Evolutionary conservation across 2,329 filamentous ascomycete genomes (phyloP).

Genomic region (Fusarium pseudocircinatum): DNA sequence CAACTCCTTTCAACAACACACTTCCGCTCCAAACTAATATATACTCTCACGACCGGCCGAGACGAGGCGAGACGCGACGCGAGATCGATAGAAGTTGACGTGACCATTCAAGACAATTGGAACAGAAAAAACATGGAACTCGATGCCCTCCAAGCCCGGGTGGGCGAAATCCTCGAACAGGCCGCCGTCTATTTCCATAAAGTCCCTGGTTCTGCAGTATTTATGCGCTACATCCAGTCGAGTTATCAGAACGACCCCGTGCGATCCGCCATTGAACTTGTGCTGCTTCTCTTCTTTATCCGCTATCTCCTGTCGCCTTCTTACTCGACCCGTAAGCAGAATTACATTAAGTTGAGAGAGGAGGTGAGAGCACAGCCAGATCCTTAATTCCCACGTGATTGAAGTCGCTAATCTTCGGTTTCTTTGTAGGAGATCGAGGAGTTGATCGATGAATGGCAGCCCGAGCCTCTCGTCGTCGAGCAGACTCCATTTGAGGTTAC

Average conservation of each 20-base stretch:
- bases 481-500: slow-evolving; percentile 79
- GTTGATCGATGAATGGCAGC: slow-evolving; percentile 94
- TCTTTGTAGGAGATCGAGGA: slow-evolving; percentile 85
- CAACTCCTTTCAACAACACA: not conserved
- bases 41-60: not conserved
- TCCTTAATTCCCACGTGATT: not conserved
- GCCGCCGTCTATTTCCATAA: slow-evolving; percentile 79
- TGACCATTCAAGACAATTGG: not conserved
- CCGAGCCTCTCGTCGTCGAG: slow-evolving; percentile 85
- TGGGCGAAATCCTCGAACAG: slow-evolving; percentile 62
- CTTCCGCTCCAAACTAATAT: not conserved
- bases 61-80: not conserved
- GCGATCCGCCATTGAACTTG: slow-evolving; percentile 89
- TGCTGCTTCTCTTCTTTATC: slow-evolving; percentile 94
- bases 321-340: slow-evolving; percentile 90
- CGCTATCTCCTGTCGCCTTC: slow-evolving; percentile 91
- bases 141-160: slow-evolving; percentile 64
- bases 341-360: slow-evolving; percentile 88
- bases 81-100: not conserved
- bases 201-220: slow-evolving; percentile 91
- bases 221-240: slow-evolving; percentile 94
- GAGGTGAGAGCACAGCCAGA: slow-evolving; percentile 56
- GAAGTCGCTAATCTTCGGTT: slow-evolving; percentile 1
- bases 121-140: slow-evolving; percentile 63
- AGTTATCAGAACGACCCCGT: slow-evolving; percentile 98